A percentile compares a stretch with the other conserved stretches of the same genome.
phyloP scores from a whole-genome alignment of 2,329 filamentous ascomycete species.

The Beauveria caledonica region DNA sequence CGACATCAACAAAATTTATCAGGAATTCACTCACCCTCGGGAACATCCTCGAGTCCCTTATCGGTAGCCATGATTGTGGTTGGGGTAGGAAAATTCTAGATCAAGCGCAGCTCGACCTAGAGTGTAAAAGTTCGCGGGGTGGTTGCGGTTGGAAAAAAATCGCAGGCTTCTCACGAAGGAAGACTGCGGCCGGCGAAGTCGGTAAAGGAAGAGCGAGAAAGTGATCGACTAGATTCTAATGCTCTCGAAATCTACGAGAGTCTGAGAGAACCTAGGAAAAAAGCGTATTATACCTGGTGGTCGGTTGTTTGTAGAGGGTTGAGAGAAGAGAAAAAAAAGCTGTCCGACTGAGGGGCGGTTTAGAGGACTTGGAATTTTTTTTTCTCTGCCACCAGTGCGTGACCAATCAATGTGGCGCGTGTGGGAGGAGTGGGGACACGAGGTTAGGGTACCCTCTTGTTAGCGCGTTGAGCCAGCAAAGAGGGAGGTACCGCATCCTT shows the following conservation, averaged over 20 bases:
- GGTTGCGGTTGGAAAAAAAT: constrained; percentile 27
- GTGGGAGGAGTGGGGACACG: constrained; percentile 7
- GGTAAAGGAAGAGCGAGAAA: constrained; percentile 18
- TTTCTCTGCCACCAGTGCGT: constrained; percentile 20
- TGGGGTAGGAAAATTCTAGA: constrained; percentile 46
- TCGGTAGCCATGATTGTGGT: constrained; percentile 96
- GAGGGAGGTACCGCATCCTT: background rate
- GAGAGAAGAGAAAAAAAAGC: constrained; percentile 26
- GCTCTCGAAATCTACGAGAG: constrained; percentile 39
- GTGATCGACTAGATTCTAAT: constrained; percentile 36
- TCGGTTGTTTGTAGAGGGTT: constrained; percentile 23
- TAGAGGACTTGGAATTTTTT: constrained; percentile 29
- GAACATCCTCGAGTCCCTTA: constrained; percentile 97
- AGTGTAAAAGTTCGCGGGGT: constrained; percentile 33
- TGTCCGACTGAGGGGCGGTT: constrained; percentile 30
- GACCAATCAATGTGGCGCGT: constrained; percentile 11
- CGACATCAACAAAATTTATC: background rate
- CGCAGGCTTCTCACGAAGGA: constrained; percentile 27
- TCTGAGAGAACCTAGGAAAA: constrained; percentile 31
- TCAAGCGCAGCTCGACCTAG: constrained; percentile 75
- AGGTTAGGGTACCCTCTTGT: constrained; percentile 20
- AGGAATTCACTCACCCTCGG: constrained; percentile 66
- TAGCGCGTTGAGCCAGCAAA: constrained; percentile 1
- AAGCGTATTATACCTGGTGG: constrained; percentile 22
- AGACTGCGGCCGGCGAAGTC: constrained; percentile 23